Evolutionary conservation across 1,139 yeast genomes (phyloP), one percentile per base, ranked within the genome.

Genomic region (Pichia sp.): DNA sequence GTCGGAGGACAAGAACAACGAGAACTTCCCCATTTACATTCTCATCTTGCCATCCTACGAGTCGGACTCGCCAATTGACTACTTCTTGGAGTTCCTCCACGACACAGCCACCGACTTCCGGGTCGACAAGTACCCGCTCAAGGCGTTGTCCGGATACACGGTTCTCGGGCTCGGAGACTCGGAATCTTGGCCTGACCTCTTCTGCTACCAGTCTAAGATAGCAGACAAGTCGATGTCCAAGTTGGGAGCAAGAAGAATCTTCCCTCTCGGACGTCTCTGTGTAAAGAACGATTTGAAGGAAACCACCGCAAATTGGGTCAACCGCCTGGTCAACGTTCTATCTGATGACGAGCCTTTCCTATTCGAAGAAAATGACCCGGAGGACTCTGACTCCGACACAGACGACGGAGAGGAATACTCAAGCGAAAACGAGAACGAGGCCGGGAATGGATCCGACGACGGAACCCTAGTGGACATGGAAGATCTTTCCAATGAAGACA

Each of bases 21-120:
- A 27, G 42, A 45, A 20, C 12, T n/a, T 17, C 14, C 75, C 81
- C 47, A 72, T 88, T n/a, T 91, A 89, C 64, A 67, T 92, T 29
- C 64, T 91, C 60, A 89, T 91, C 16, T 75, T 91, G 33, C 98
- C 98, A 2, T 89, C 97, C 0, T 91, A 91, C 67, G 97, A 90
- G 63, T 87, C 92, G 0, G 97, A 91, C 69, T 87, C 95, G 1
- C 97, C 97, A 10, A 78, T 92, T 49, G 98, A 91, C 69, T 91
- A 84, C 67, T 90, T 90, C 69, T 74, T 91, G 56, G 95, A 89
- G 65, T 85, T 88, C 52, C 75, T 91, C 63, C 77, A 81, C 59
- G 97, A 91, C 55, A 89, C 95, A 1, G 83, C 81, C 60, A 85
- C 86, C 60, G 97, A 91, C 68, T 90, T 89, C 73, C 76, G 97